Evolutionary conservation across 1,139 yeast species (phyloP).

Genomic region (Protomyces gravidus): DNA sequence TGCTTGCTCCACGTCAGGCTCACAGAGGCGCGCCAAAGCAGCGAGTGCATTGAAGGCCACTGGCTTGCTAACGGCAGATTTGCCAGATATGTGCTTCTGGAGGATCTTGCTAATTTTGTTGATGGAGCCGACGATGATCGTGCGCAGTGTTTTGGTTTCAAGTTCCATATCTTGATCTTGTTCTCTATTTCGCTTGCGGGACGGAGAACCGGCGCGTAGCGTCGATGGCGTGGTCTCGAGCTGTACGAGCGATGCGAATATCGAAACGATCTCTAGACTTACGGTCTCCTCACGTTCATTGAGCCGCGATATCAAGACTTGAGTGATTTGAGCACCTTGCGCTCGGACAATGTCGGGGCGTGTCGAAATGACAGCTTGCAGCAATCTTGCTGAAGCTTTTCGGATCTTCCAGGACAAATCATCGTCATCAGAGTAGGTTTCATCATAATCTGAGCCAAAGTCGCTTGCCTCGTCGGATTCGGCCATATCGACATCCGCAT

Average conservation of each 20-base stretch:
- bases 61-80: conserved; percentile 1
- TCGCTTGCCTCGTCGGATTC: conserved; percentile 41
- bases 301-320: conserved; percentile 38
- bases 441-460: conserved; percentile 39
- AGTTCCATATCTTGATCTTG: conserved; percentile 7
- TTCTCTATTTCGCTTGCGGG: conserved; percentile 17
- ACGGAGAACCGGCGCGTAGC: not conserved
- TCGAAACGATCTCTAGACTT: conserved; percentile 41
- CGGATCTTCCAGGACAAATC: conserved; percentile 73
- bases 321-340: conserved; percentile 36
- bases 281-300: conserved; percentile 45
- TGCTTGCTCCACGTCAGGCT: not conserved
- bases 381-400: conserved; percentile 50
- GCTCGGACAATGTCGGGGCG: conserved; percentile 38
- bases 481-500: conserved; percentile 42
- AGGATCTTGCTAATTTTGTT: conserved; percentile 4
- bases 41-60: conserved; percentile 4
- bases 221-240: not conserved
- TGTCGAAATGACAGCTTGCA: conserved; percentile 44
- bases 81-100: conserved; percentile 11
- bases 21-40: not conserved
- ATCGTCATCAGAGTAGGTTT: conserved; percentile 50
- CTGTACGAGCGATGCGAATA: conserved; percentile 36
- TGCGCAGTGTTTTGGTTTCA: not conserved
- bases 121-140: not conserved